Evolutionary conservation across 164 flowering plant genomes (phyloP), one percentile per base, ranked within the genome.

Genomic region (Magnolia changhungtana): DNA sequence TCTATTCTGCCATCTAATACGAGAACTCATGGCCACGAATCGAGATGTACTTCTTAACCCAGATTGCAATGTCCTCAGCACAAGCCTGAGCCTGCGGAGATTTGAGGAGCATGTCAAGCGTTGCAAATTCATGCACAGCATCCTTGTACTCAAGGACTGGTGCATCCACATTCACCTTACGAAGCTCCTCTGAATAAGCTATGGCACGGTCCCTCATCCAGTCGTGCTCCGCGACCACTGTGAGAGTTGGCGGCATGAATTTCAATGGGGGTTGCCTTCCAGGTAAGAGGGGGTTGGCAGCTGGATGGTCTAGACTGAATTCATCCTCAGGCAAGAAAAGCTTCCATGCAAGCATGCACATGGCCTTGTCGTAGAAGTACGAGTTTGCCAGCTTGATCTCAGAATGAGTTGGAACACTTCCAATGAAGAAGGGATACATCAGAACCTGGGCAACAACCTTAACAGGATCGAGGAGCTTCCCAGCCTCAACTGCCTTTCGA

Each of bases 201-300:
- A 86, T 88, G 11, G 90, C 91, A 23, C 91, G 84, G 74, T 88
- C 91, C 45, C 90, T 76, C 91, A 88, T 87, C 88, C 87, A 87
- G 21, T 88, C 91, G 59, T 87, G 90, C 78, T 88, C 91, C 14
- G 90, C 91, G 19, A 87, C 85, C 50, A 88, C 79, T 18, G 89
- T 87, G 7, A 88, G 82, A 9, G 90, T 88, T 16, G 91, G 91
- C 7, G 91, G 91, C 90, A 87, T 86, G 74, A 9, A 64, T 68
- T 84, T 89, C 18, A 86, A 72, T 52, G 87, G 88, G 37, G 83
- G 81, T 31, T 74, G 76, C 74, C 89, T 77, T 49, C 80, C 81
- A 20, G 84, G 82, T 59, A 79, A 64, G n/a, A 88, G 87, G 37
- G 91, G 91, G 78, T 87, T 88, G 73, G 87, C 86, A 14, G 90